A percentile compares a stretch with the other conserved stretches of the same genome.
Conservation (phyloP, 768 basidiomycete genomes). For the Nidula microcarpa region DNA sequence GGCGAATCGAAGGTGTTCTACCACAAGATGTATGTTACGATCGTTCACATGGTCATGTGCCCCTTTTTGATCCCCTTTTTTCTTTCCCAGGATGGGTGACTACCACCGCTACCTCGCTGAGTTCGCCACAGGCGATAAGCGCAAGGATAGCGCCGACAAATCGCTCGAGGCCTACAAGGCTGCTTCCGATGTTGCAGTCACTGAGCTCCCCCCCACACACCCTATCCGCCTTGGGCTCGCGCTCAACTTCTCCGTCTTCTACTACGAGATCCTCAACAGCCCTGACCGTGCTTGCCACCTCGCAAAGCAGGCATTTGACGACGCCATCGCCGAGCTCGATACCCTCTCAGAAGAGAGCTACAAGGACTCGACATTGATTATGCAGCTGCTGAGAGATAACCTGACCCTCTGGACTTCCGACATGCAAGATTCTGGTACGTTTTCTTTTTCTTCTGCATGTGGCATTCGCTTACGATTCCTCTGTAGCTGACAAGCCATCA, state of each 20-base stretch:
- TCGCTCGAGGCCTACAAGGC: slow-evolving; percentile 97
- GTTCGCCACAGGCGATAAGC: slow-evolving; percentile 97
- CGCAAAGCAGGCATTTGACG: slow-evolving; percentile 98
- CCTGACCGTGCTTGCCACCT: slow-evolving; percentile 98
- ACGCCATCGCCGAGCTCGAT: slow-evolving; percentile 98
- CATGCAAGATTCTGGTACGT: slow-evolving; percentile 89
- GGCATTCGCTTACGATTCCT: slow-evolving; percentile 2
- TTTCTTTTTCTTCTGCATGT: background rate
- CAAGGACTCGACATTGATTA: slow-evolving; percentile 98
- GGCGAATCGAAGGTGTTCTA: slow-evolving; percentile 99
- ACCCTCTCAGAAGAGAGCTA: slow-evolving; percentile 98
- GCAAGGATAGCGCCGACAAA: slow-evolving; percentile 96
- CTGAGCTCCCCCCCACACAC: slow-evolving; percentile 93
- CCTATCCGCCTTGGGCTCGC: slow-evolving; percentile 98
- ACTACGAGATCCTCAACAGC: slow-evolving; percentile 99
- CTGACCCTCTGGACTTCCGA: slow-evolving; percentile 97
- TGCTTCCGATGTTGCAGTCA: slow-evolving; percentile 94
- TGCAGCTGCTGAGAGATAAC: slow-evolving; percentile 97
- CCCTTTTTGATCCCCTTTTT: slow-evolving; percentile 13
- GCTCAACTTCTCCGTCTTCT: slow-evolving; percentile 99
- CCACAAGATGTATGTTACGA: slow-evolving; percentile 85
- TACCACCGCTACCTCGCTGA: slow-evolving; percentile 99
- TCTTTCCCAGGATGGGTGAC: slow-evolving; percentile 84
- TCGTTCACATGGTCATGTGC: background rate
- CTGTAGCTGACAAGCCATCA: slow-evolving; percentile 60